Percentiles rank a stretch among this genome's conserved stretches.
phyloP scores from a whole-genome alignment of 345 rosid species.

The Moricandia moricandioides region DNA sequence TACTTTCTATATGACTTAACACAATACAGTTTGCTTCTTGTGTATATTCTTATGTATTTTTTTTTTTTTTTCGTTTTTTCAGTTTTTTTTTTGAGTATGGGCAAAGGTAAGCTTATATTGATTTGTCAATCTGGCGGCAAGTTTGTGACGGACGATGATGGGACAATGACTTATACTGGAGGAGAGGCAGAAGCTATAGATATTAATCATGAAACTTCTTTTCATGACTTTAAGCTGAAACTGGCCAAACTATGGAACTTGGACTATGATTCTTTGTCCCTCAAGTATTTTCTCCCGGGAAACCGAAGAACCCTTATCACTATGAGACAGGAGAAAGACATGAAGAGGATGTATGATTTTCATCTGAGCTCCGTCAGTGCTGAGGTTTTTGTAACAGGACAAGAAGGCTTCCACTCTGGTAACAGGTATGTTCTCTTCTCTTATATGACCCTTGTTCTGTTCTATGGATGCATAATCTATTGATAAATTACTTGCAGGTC shows the following conservation, averaged over 20 bases:
- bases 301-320: constrained; percentile 68
- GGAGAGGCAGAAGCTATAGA: constrained; percentile 87
- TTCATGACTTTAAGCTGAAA: constrained; percentile 68
- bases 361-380: constrained; percentile 69
- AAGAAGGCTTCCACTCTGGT: constrained; percentile 53
- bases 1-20: background rate
- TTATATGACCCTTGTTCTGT: background rate
- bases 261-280: constrained; percentile 57
- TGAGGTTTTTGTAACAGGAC: constrained; percentile 62
- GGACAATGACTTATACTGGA: constrained; percentile 62
- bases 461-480: constrained; percentile 2
- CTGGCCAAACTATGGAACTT: constrained; percentile 69
- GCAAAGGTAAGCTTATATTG: constrained; percentile 77
- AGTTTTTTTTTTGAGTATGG: constrained; percentile 46
- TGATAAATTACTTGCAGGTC: constrained; percentile 43
- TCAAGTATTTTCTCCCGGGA: constrained; percentile 91
- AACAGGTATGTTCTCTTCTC: constrained; percentile 46
- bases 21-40: background rate
- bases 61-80: background rate
- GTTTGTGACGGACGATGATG: constrained; percentile 64
- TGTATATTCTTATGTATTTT: background rate
- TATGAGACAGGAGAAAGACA: constrained; percentile 66
- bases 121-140: constrained; percentile 85
- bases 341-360: constrained; percentile 78
- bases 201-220: constrained; percentile 59